Evolutionary conservation across 441 rosid genomes (phyloP).

Genomic region (Gossypium davidsonii): DNA sequence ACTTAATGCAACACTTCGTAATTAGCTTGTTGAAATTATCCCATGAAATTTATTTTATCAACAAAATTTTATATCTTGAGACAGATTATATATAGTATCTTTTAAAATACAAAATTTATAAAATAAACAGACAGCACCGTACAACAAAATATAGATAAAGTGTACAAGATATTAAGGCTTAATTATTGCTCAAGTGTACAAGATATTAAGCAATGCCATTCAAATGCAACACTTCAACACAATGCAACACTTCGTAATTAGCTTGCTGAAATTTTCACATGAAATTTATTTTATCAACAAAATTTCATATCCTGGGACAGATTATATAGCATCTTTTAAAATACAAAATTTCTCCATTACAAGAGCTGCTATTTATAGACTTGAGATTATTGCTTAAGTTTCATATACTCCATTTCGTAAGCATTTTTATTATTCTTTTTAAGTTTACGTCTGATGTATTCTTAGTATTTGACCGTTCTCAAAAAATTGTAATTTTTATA

Average conservation of each 20-base stretch:
- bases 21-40: neutral
- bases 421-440: too few relatives aligned
- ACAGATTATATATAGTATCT: neutral
- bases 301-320: neutral
- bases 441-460: too few relatives aligned
- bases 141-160: too few relatives aligned
- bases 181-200: neutral
- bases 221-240: neutral
- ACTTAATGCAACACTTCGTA: neutral
- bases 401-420: too few relatives aligned
- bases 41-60: neutral
- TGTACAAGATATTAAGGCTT: neutral
- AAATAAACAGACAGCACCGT: too few relatives aligned
- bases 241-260: neutral
- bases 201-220: neutral
- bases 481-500: too few relatives aligned
- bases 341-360: too few relatives aligned
- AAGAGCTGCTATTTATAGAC: too few relatives aligned
- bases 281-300: neutral
- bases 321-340: too few relatives aligned
- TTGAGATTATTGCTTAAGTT: too few relatives aligned
- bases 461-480: too few relatives aligned
- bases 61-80: neutral
- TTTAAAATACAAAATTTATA: too few relatives aligned
- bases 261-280: neutral